phyloP scores from a whole-genome alignment of 176 grass and related monocot species.

The Cenchrus purpureus region DNA sequence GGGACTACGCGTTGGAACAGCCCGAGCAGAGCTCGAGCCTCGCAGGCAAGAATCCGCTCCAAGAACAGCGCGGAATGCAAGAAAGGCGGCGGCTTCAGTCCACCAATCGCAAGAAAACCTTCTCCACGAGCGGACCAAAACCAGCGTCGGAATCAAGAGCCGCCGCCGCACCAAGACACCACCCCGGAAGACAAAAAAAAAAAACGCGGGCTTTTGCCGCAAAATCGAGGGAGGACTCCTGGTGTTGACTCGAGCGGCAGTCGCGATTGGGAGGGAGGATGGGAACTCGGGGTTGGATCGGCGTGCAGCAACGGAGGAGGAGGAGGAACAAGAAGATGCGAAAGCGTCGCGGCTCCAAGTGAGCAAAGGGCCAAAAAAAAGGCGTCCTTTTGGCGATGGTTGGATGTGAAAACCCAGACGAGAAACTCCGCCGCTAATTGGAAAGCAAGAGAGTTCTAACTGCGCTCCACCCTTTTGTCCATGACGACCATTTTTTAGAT shows the following conservation, averaged over 20 bases:
- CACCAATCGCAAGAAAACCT: not conserved
- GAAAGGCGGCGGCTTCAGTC: conserved; percentile 1
- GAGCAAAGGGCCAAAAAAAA: conserved; percentile 20
- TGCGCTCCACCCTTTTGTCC: not conserved
- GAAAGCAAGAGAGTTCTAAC: not conserved
- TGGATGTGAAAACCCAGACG: conserved; percentile 49
- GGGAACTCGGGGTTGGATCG: conserved; percentile 9
- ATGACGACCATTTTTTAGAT: too few relatives aligned
- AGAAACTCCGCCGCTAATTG: conserved; percentile 31
- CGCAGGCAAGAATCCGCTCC: conserved; percentile 11
- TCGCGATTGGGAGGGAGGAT: not conserved
- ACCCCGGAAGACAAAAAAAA: not conserved
- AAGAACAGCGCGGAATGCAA: conserved; percentile 33
- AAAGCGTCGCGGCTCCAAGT: conserved; percentile 12
- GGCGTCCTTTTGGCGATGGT: conserved; percentile 30
- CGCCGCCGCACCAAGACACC: not conserved
- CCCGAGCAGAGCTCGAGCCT: not conserved
- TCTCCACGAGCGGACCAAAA: not conserved
- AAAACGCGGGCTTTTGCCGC: not conserved
- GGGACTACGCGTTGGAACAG: not conserved
- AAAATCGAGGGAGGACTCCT: conserved; percentile 1
- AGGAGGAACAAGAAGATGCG: not conserved
- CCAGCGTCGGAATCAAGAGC: conserved; percentile 32
- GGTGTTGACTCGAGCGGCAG: conserved; percentile 32
- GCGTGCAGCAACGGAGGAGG: not conserved